Conservation (phyloP, 371 early-diverging fungal genomes). For the Syncephalis fuscata region DNA sequence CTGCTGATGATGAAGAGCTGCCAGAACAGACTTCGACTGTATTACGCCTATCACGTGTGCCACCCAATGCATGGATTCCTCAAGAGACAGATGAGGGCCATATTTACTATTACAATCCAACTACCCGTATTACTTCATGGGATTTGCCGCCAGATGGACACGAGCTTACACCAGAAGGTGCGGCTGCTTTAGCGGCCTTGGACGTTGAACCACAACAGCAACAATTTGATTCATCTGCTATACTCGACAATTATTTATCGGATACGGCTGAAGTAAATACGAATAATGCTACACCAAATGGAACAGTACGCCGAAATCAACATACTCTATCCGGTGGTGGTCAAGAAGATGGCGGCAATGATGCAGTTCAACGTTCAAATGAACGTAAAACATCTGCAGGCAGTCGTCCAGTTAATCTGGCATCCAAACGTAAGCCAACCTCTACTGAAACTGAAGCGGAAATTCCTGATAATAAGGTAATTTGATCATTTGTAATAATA, state of each 20-base stretch:
- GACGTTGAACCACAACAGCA: neutral
- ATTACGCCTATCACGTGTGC: neutral
- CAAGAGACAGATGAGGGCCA: conserved; percentile 30
- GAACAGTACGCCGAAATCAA: too few species aligned
- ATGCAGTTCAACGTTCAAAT: too few species aligned
- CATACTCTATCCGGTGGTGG: too few species aligned
- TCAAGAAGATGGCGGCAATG: too few species aligned
- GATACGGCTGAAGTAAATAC: too few species aligned
- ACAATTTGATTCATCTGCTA: neutral
- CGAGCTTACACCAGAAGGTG: neutral
- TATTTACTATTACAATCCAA: conserved; percentile 32
- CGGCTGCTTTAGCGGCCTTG: neutral
- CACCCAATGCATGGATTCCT: conserved; percentile 12
- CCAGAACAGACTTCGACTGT: neutral
- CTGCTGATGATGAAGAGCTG: conserved; percentile 3
- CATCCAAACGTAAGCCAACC: neutral
- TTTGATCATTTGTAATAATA: neutral
- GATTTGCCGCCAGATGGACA: conserved; percentile 5
- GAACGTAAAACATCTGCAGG: too few species aligned
- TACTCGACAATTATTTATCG: conserved; percentile 2
- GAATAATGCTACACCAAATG: too few species aligned
- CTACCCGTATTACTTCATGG: conserved; percentile 37
- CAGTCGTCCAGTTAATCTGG: too few species aligned
- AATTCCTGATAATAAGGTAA: neutral
- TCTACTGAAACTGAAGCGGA: conserved; percentile 1